Percentiles rank a stretch among this genome's conserved stretches.
phyloP scores from a whole-genome alignment of 371 early-diverging fungal genomes.

The Dinochytrium kinnereticum region DNA sequence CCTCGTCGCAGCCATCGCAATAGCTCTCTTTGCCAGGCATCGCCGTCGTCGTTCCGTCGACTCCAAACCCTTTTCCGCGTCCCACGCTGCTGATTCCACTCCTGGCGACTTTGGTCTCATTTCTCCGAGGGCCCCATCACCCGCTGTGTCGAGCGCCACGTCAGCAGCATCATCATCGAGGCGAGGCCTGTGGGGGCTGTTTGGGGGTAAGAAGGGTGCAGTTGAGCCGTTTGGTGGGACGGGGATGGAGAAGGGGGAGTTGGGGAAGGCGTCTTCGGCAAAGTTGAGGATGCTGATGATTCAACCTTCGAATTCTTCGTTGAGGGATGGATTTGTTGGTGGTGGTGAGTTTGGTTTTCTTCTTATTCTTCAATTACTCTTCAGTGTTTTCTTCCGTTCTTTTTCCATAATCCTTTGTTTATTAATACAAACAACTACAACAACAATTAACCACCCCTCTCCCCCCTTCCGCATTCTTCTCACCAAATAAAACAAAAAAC shows the following conservation, averaged over 20 bases:
- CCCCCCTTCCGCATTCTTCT: neutral
- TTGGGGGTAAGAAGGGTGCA: no score
- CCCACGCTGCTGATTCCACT: no score
- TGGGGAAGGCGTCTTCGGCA: neutral
- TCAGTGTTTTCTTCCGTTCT: neutral
- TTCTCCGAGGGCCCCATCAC: no score
- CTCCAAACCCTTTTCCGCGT: no score
- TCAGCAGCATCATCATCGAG: no score
- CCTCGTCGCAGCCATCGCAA: neutral
- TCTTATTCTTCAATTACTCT: neutral
- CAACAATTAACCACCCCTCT: neutral
- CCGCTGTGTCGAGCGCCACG: no score
- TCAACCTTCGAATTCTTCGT: neutral
- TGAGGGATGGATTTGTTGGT: neutral
- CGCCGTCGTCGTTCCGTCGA: no score
- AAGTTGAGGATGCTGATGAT: neutral
- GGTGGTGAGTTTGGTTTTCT: neutral
- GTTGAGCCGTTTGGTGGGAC: no score
- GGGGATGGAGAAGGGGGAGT: neutral
- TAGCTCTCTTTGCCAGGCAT: neutral
- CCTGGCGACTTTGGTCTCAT: no score
- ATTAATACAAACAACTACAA: neutral
- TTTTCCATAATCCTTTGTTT: neutral
- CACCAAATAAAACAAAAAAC: neutral
- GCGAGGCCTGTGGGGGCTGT: no score